A percentile compares a stretch with the other conserved stretches of the same genome.
phyloP scores from a whole-genome alignment of 306 rosid genomes.

The Comarum palustre region DNA sequence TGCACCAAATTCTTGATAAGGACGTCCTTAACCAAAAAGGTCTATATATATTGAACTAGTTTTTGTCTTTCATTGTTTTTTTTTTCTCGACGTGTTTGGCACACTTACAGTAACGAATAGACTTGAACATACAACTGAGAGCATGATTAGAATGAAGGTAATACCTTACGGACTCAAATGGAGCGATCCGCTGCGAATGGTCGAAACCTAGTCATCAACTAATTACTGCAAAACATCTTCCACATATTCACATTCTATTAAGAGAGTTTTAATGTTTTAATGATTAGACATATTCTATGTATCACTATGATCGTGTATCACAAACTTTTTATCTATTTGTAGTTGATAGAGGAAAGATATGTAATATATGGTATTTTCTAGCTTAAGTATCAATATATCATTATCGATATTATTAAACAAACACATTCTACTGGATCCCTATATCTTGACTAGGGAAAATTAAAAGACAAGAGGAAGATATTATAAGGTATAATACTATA shows the following conservation, averaged over 20 bases:
- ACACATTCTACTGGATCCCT: no score
- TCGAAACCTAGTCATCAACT: background rate
- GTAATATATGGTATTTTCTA: no score
- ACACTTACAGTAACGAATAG: background rate
- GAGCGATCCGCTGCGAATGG: background rate
- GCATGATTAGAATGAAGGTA: background rate
- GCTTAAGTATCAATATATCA: no score
- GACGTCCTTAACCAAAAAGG: no score
- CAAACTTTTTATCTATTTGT: no score
- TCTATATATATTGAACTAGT: background rate
- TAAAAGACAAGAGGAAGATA: background rate
- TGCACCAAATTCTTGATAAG: no score
- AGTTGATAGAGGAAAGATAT: no score
- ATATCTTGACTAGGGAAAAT: constrained; percentile 3
- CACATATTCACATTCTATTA: background rate
- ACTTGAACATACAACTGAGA: background rate
- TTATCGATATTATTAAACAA: no score
- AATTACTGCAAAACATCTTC: background rate
- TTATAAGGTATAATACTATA: background rate
- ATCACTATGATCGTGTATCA: no score
- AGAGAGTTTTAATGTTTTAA: no score
- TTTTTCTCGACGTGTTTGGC: background rate
- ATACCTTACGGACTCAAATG: background rate
- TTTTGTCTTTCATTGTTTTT: background rate
- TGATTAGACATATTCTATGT: no score